Base-by-base conservation (phyloP, 2,329 filamentous ascomycete species). In the Colletotrichum ledebouriae region DNA sequence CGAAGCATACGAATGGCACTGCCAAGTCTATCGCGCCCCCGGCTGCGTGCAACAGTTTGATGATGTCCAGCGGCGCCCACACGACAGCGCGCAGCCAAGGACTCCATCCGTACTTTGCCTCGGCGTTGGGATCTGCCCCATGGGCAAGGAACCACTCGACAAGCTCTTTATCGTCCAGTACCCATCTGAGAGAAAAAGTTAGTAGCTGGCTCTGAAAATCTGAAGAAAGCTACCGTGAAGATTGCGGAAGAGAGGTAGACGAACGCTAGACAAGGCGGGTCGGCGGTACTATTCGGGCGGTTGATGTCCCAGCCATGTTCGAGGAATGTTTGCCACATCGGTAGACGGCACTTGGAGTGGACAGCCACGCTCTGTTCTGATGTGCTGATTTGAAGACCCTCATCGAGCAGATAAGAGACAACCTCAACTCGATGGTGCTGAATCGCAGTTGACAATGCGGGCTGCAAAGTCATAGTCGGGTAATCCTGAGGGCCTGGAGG, bases 91-190 rank as follows among this genome's bases (percentile, higher is more conserved):
- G 49, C 22, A 53, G 29, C 49, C 49, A 53, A 17, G 49, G 49
- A 13, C 12, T 53, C 49, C 49, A 53, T 25, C 49, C 49, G n/a
- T 53, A 53, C n/a, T 17, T 15, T 10, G 49, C 49, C 22, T 53
- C 49, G 4, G 49, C 49, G 13, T 53, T 53, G 13, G 49, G 49
- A 9, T 53, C 25, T 3, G 49, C 49, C 15, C 49, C 49, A 37
- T 53, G 49, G 15, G 25, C 29, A 9, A 53, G 29, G 15, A 34
- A 53, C 49, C 49, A 53, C 49, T 37, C 29, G 12, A 53, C 29
- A 17, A 53, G 12, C 5, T 53, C 49, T n/a, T n/a, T 53, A 13
- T 53, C 49, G 9, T 53, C 22, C 3, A 53, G 29, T 4, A 53
- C 25, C 15, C 25, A 53, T 34, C 49, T 44, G 25, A 25, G 25